Evolutionary conservation across 78 protist species (phyloP).

Genomic region (Dictyostelium firmibasis): DNA sequence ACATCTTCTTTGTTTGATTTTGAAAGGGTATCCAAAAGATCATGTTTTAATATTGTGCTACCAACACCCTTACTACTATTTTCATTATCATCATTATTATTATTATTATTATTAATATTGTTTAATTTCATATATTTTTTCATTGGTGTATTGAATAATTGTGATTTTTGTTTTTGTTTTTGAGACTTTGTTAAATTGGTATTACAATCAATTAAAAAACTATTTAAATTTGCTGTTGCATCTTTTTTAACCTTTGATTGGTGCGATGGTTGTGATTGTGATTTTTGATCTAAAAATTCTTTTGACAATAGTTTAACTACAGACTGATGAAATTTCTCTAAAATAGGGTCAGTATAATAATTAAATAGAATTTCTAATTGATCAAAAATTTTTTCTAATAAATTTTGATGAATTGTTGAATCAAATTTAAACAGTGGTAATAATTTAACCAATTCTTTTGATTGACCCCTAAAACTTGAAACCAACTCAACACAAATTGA

Average conservation of each 20-base stretch:
- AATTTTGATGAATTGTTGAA: neutral
- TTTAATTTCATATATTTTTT: neutral
- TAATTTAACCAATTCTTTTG: slow-evolving; percentile 21
- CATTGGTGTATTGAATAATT: slow-evolving; percentile 20
- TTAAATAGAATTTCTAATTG: neutral
- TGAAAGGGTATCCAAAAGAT: neutral
- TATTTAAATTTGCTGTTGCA: neutral
- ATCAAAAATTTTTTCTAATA: slow-evolving; percentile 2
- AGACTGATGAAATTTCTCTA: neutral
- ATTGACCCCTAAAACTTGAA: slow-evolving; percentile 19
- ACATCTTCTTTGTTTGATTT: neutral
- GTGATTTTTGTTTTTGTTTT: neutral
- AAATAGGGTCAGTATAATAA: neutral
- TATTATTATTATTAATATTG: neutral
- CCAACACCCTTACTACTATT: neutral
- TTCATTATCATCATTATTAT: neutral
- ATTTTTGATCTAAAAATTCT: slow-evolving; percentile 8
- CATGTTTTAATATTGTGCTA: neutral
- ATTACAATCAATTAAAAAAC: neutral
- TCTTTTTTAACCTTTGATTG: neutral
- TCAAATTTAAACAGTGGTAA: slow-evolving; percentile 7
- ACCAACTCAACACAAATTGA: slow-evolving; percentile 8
- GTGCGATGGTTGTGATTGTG: neutral
- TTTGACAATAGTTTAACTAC: neutral
- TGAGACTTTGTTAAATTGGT: neutral